Base-by-base conservation (phyloP, 129 eudicot species). In the Mikania micrantha region DNA sequence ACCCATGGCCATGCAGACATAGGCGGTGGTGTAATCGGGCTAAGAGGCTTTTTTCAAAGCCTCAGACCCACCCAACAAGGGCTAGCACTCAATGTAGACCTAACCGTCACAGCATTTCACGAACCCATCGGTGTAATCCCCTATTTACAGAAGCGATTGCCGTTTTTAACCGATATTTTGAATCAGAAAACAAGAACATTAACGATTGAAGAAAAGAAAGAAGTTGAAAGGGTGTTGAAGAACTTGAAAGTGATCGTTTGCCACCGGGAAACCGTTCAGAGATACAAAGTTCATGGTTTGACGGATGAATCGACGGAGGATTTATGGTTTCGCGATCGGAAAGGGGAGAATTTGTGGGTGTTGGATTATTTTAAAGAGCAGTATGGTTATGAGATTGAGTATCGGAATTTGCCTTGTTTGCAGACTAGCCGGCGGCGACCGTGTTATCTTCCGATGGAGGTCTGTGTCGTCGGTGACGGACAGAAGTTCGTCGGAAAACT, bases 391-490 rank as follows among this genome's bases (percentile, higher is more conserved):
- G 95, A 86, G 35, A 87, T 93, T 60, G 79, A 67, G 71, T 89
- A 74, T 16, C 75, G 81, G 74, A 84, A 86, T 71, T 64, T 93
- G 80, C 99, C 99, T 3, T 93, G 99, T 60, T 79, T 93, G 82
- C 95, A 93, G 92, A 82, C 91, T 3, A 86, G 99, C 68, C 54
- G 96, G 65, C 81, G 96, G 38, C 81, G 80, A 7, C 93, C 95
- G 4, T 93, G 99, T 70, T 93, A 86, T 70, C 82, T 93, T 28
- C 99, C 99, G 4, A 88, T 93, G 99, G 99, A 93, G 81, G 92
- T 93, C 70, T 93, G 99, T 70, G 72, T 85, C 16, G 84, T 93
- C 68, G 89, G 99, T 60, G 99, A 93, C 58, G 99, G 99, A 7
- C 99, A 93, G 70, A 93, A 86, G 83, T 93, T 86, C 76, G 78